Evolutionary conservation across 441 rosid genomes (phyloP), one percentile per base, ranked within the genome.

Genomic region (Sinapis alba): DNA sequence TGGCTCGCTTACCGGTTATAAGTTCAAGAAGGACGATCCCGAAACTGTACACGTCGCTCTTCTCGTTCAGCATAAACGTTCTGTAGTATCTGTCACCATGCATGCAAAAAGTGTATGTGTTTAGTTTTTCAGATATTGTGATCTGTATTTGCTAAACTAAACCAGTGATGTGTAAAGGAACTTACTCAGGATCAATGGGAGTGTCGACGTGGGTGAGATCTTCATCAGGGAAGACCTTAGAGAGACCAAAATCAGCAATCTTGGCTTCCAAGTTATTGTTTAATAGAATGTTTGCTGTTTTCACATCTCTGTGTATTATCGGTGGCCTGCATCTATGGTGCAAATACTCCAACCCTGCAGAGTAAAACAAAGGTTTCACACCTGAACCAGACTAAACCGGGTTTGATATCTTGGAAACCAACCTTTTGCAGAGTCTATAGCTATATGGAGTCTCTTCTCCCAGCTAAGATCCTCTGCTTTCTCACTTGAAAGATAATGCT

Each of bases 41-140:
- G 34, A 85, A 88, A 74, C 90, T 84, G 59, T 75, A 86, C 16
- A 88, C 89, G 67, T 88, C 93, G 11, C 90, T 88, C 59, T 83
- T 86, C 74, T 85, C 86, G 11, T 75, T 82, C 3, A 84, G 59
- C 71, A 70, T 75, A 38, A 69, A 81, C 4, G 85, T 45, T 7
- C 47, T 16, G 62, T 78, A 80, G 68, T 83, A 83, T 72, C 90
- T 89, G 68, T 66, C 36, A 62, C 54, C 54, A 47, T 67, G 45
- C 16, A 41, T 3, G 53, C 53, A 45, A 0, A 36, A 36, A 10
- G 13, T 36, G 0, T 36, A 38, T 38, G n/a, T 38, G n/a, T 38
- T 50, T 50, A 6, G 53, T n/a, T 6, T 45, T 0, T 45, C 3
- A n/a, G 19, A 45, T 45, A 45, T 4, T 34, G 63, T 72, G 12